Evolutionary conservation across 1,284 basidiomycete species (phyloP).

Genomic region (Ceratorhiza oryzae-sativae): DNA sequence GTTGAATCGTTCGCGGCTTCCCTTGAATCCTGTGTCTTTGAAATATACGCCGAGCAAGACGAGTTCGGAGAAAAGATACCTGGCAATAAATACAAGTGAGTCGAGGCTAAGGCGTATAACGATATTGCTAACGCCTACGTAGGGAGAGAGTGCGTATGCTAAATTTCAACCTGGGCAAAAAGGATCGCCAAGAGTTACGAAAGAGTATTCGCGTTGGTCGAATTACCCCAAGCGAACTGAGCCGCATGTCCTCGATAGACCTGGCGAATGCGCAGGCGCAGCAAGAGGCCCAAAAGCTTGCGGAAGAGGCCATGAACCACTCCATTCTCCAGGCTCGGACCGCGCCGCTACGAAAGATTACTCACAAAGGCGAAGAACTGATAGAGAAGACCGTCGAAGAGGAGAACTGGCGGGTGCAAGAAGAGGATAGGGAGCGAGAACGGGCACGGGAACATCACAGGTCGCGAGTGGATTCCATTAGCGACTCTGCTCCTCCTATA

Average conservation of each 20-base stretch:
- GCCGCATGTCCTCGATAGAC: conserved; percentile 84
- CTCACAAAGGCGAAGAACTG: conserved; percentile 87
- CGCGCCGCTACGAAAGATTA: conserved; percentile 79
- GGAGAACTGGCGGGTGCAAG: conserved; percentile 39
- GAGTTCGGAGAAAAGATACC: conserved; percentile 71
- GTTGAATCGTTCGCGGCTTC: conserved; percentile 62
- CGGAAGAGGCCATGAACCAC: conserved; percentile 79
- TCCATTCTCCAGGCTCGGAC: conserved; percentile 77
- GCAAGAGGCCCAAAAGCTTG: conserved; percentile 77
- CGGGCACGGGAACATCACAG: conserved; percentile 66
- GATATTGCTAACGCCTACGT: conserved; percentile 38
- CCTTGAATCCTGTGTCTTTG: conserved; percentile 73
- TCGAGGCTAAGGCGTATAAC: conserved; percentile 42
- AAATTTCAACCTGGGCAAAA: conserved; percentile 78
- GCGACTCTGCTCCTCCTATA: not conserved
- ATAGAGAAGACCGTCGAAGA: conserved; percentile 74
- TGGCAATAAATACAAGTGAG: conserved; percentile 80
- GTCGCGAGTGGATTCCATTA: conserved; percentile 56
- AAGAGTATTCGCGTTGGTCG: conserved; percentile 71
- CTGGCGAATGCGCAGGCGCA: conserved; percentile 83
- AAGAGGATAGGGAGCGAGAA: conserved; percentile 50
- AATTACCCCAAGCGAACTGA: conserved; percentile 72
- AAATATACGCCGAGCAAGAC: conserved; percentile 76
- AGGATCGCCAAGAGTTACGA: conserved; percentile 75
- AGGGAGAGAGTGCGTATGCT: conserved; percentile 86